Evolutionary conservation across 1,139 yeast species (phyloP).

Genomic region (Sugiyamaella paludigena): DNA sequence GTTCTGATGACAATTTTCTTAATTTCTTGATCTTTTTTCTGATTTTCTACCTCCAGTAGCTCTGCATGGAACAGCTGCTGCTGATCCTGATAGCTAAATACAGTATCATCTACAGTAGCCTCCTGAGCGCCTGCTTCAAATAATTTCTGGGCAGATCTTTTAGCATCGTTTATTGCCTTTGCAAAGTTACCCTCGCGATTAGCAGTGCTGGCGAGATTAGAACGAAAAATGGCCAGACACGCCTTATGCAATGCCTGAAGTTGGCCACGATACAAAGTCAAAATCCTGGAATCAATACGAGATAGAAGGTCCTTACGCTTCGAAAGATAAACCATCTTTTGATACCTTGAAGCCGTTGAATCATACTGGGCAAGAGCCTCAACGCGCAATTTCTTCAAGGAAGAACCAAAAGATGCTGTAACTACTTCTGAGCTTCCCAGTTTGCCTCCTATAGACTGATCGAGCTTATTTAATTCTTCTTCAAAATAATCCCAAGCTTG

Average conservation of each 20-base stretch:
- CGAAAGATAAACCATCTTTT: slow-evolving; percentile 59
- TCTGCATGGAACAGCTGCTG: slow-evolving; percentile 27
- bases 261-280: slow-evolving; percentile 44
- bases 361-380: slow-evolving; percentile 56
- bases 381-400: slow-evolving; percentile 29
- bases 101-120: slow-evolving; percentile 30
- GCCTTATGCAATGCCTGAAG: slow-evolving; percentile 38
- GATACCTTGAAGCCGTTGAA: slow-evolving; percentile 68
- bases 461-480: slow-evolving; percentile 34
- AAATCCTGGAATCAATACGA: slow-evolving; percentile 34
- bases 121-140: slow-evolving; percentile 27
- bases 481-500: slow-evolving; percentile 51
- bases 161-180: slow-evolving; percentile 19
- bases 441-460: slow-evolving; percentile 18
- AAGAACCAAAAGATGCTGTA: slow-evolving; percentile 34
- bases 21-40: slow-evolving; percentile 37
- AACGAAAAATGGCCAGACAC: slow-evolving; percentile 32
- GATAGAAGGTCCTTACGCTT: slow-evolving; percentile 50
- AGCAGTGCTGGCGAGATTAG: slow-evolving; percentile 6
- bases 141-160: slow-evolving; percentile 17
- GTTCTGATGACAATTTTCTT: slow-evolving; percentile 34
- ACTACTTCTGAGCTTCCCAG: slow-evolving; percentile 26
- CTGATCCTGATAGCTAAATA: slow-evolving; percentile 27
- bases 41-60: slow-evolving; percentile 32
- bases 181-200: slow-evolving; percentile 18